Conservation (phyloP, 73 alveolate genomes). For the Stentor coeruleus region DNA sequence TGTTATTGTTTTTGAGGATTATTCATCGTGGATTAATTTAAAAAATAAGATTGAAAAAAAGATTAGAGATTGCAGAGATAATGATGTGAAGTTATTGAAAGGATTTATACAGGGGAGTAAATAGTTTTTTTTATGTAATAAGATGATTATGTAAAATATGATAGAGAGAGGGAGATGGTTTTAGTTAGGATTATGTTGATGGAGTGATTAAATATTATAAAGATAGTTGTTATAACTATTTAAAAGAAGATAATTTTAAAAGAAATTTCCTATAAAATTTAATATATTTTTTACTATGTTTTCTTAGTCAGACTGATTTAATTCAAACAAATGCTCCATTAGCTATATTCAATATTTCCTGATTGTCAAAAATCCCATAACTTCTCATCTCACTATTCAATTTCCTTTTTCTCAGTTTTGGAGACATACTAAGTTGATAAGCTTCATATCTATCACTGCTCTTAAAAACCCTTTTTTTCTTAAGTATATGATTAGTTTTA, state of each 20-base stretch:
- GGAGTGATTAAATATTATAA: too few species aligned
- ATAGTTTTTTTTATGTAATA: too few species aligned
- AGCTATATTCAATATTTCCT: not conserved
- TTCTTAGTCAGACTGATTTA: too few species aligned
- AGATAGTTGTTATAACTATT: too few species aligned
- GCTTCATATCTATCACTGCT: not conserved
- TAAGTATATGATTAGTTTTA: not conserved
- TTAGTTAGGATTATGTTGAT: too few species aligned
- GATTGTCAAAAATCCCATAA: not conserved
- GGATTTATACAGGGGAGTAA: not conserved
- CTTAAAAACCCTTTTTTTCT: not conserved
- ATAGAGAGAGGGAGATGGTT: too few species aligned
- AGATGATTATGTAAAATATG: too few species aligned
- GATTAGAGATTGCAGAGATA: not conserved
- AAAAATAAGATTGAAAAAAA: not conserved
- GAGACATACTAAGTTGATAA: not conserved
- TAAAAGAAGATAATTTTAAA: too few species aligned
- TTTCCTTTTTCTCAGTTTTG: not conserved
- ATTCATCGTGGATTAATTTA: not conserved
- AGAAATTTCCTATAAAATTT: too few species aligned
- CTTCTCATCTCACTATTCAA: not conserved
- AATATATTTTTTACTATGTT: too few species aligned
- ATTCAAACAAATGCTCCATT: not conserved
- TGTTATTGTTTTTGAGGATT: not conserved
- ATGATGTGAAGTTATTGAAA: not conserved